Percentiles rank a stretch among this genome's conserved stretches.
phyloP scores from a whole-genome alignment of 1,284 basidiomycete species.

The Puccinia triticina region DNA sequence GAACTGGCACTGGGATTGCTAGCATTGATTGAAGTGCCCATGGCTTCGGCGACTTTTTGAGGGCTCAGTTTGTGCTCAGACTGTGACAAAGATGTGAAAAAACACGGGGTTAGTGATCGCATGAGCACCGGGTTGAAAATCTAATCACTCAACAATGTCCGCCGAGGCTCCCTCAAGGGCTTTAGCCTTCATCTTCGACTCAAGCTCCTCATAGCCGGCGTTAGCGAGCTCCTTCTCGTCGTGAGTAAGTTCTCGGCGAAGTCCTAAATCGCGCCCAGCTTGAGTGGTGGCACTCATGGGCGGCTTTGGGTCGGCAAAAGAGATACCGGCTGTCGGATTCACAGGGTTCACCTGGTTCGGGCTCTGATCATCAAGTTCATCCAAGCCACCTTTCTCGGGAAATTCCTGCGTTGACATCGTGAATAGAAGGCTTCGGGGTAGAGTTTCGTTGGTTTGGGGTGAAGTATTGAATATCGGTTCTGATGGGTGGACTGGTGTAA shows the following conservation, averaged over 20 bases:
- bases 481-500: background rate
- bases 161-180: conserved; percentile 23
- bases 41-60: conserved; percentile 61
- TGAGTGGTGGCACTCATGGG: background rate
- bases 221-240: conserved; percentile 71
- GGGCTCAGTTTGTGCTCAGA: conserved; percentile 66
- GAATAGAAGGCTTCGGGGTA: background rate
- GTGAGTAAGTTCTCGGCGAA: conserved; percentile 69
- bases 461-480: background rate
- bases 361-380: background rate
- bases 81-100: background rate
- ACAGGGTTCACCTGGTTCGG: background rate
- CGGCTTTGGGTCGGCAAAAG: conserved; percentile 45
- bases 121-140: background rate
- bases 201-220: conserved; percentile 70
- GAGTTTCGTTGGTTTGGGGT: background rate
- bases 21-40: conserved; percentile 66
- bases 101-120: background rate
- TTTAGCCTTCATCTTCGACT: conserved; percentile 61
- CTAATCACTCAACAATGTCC: conserved; percentile 24
- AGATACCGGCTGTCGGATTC: conserved; percentile 37
- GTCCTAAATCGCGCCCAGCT: conserved; percentile 61
- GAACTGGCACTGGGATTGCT: conserved; percentile 65
- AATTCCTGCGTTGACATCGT: conserved; percentile 10
- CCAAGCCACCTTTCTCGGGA: background rate